Evolutionary conservation across 2,329 filamentous ascomycete species (phyloP).

Genomic region (Hypoxylon sp.): DNA sequence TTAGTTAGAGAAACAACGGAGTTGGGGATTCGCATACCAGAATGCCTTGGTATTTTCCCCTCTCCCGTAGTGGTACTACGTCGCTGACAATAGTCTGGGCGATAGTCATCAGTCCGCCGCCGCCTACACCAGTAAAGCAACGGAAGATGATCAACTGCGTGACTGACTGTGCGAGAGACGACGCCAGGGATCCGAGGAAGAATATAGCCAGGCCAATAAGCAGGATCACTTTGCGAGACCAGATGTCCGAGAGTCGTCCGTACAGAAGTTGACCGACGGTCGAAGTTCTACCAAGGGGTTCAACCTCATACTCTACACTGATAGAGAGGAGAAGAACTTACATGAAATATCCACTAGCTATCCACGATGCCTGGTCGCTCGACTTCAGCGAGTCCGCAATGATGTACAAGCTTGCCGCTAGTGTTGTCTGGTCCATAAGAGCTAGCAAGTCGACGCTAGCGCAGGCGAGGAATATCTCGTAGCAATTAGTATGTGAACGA

Average conservation of each 20-base stretch:
- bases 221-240: constrained; percentile 61
- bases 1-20: not conserved
- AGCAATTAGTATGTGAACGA: constrained; percentile 29
- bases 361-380: constrained; percentile 67
- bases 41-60: constrained; percentile 55
- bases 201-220: constrained; percentile 60
- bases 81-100: constrained; percentile 54
- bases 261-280: constrained; percentile 64
- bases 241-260: constrained; percentile 63
- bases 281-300: constrained; percentile 55
- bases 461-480: constrained; percentile 70
- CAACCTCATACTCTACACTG: not conserved
- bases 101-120: constrained; percentile 53
- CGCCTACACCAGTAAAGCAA: constrained; percentile 56
- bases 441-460: constrained; percentile 69
- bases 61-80: constrained; percentile 51
- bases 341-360: constrained; percentile 71
- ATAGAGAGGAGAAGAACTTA: constrained; percentile 51
- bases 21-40: constrained; percentile 54
- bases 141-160: constrained; percentile 61
- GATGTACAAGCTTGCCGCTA: constrained; percentile 69
- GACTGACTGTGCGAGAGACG: constrained; percentile 59
- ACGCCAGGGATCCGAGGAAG: constrained; percentile 61
- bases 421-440: constrained; percentile 71
- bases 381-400: constrained; percentile 67